Base-by-base conservation (phyloP, 495 filamentous ascomycete species). In the Chaetomidium leptoderma region DNA sequence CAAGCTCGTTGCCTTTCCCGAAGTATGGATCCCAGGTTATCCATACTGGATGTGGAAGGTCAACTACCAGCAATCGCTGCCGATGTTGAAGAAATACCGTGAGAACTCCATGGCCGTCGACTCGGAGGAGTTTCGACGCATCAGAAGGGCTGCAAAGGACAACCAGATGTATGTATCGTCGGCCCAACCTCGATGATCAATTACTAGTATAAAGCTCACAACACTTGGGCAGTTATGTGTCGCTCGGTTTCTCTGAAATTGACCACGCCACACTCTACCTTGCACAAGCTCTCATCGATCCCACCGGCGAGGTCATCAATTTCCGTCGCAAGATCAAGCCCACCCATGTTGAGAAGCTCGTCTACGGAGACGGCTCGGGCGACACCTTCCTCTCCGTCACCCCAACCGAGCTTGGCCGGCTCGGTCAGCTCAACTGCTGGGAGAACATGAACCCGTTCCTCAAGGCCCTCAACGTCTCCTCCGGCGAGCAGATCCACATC, bases 1-100 rank as follows among this genome's bases (percentile, higher is more conserved):
- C n/a, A 47, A 47, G 27, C 45, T 47, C 7, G 45, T 47, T 16
- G 45, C 45, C 45, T 47, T 47, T 27, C 14, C 45, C 3, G 45
- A 47, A 32, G 32, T 26, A 7, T 47, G 45, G 45, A 14, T 47
- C 13, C 45, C 45, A 4, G 45, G 45, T 5, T 47, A 47, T 16
- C 45, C 45, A n/a, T 26, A 26, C 10, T 47, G 45, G 45, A 47
- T 47, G 7, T 47, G 45, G 45, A 19, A 27, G n/a, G n/a, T n/a
- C n/a, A n/a, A n/a, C n/a, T n/a, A n/a, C n/a, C n/a, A n/a, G n/a
- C n/a, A 19, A 27, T 47, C 26, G 13, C 13, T 26, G 24, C 44
- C 44, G 6, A 24, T 6, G 13, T 36, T 36, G 45, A 47, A 26
- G 14, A 26, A n/a, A 32, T 47, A 47, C 45, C 32, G 9, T 1